Conservation (phyloP, 495 filamentous ascomycete species). For the Daldinia grandis region DNA sequence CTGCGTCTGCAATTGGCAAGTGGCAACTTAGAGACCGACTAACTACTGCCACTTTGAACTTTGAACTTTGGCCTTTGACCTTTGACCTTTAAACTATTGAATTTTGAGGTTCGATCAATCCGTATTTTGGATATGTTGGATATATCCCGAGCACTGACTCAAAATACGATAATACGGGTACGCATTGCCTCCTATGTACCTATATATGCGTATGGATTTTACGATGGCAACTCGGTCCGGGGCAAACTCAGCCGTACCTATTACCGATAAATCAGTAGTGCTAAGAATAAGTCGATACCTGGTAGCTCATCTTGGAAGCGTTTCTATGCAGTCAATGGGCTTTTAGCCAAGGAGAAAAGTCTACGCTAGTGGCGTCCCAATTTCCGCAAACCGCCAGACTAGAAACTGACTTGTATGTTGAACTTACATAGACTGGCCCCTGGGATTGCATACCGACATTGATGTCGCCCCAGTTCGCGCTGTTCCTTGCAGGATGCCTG, state of each 20-base stretch:
- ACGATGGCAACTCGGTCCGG: not conserved
- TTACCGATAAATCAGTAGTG: not conserved
- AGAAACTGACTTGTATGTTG: conserved; percentile 3
- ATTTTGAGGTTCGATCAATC: not conserved
- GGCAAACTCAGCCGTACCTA: not conserved
- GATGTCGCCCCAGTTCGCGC: conserved; percentile 19
- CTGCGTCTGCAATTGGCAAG: conserved; percentile 35
- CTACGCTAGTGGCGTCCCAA: conserved; percentile 41
- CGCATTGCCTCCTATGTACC: no score
- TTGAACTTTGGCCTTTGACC: no score
- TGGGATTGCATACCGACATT: conserved; percentile 2
- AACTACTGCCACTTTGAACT: not conserved
- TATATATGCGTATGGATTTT: no score
- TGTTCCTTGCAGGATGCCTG: conserved; percentile 42
- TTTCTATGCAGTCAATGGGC: conserved; percentile 20
- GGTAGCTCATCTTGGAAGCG: not conserved
- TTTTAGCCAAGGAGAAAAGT: conserved; percentile 33
- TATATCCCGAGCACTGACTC: not conserved
- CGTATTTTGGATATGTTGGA: not conserved
- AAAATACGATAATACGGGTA: not conserved
- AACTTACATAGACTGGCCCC: conserved; percentile 11
- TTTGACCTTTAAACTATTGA: no score
- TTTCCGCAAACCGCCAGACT: conserved; percentile 29
- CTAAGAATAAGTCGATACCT: conserved; percentile 1
- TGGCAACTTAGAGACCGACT: conserved; percentile 1